phyloP scores from a whole-genome alignment of 441 rosid genomes.

The Omphalea diandra region DNA sequence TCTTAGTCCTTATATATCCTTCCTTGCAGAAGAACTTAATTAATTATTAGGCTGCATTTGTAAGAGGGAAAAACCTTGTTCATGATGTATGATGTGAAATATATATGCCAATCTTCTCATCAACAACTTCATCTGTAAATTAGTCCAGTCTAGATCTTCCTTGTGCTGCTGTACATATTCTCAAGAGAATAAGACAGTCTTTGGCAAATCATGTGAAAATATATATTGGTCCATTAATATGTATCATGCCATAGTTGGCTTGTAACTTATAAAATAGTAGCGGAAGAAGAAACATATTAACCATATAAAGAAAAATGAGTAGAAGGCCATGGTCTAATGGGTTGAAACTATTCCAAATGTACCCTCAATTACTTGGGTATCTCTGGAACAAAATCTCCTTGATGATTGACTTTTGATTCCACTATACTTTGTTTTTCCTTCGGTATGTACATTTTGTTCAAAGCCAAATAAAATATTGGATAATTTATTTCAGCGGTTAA shows the following conservation, averaged over 20 bases:
- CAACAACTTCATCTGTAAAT: neutral
- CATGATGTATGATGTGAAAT: neutral
- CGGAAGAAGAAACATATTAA: neutral
- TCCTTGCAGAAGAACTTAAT: neutral
- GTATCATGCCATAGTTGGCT: neutral
- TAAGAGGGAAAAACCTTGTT: neutral
- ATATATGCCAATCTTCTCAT: neutral
- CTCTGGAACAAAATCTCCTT: neutral
- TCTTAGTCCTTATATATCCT: neutral
- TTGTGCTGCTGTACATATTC: slow-evolving; percentile 17
- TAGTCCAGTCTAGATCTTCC: slow-evolving; percentile 1
- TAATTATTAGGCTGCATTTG: neutral
- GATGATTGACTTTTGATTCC: slow-evolving; percentile 6
- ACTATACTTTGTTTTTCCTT: slow-evolving; percentile 1
- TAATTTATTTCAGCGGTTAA: too few species aligned
- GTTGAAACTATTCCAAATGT: too few species aligned
- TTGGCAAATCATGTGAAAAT: slow-evolving; percentile 15
- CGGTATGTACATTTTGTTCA: too few species aligned
- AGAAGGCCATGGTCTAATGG: too few species aligned
- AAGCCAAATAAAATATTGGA: too few species aligned
- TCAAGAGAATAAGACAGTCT: slow-evolving; percentile 3
- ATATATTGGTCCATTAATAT: too few species aligned
- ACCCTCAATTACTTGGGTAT: neutral
- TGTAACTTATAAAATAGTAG: neutral
- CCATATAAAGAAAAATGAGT: neutral